Conservation (phyloP, 371 early-diverging fungal genomes). For the Entomophthora muscae region DNA sequence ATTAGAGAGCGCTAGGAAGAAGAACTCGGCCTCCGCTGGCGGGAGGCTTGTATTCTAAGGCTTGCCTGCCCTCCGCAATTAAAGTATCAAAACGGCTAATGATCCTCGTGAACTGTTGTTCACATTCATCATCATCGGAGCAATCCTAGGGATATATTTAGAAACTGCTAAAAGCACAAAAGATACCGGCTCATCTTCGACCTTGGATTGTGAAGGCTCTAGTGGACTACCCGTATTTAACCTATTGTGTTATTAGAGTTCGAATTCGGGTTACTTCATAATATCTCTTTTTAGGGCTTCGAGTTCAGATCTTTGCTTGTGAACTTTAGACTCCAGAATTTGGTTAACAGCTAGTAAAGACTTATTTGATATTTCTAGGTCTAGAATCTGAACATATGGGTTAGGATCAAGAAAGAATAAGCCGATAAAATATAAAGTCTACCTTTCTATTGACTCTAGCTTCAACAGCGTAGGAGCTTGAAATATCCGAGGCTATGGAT, state of each 20-base stretch:
- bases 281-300: slow-evolving; percentile 3
- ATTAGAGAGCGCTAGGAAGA: background rate
- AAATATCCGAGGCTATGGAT: background rate
- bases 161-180: background rate
- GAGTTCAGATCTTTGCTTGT: background rate
- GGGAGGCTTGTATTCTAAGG: background rate
- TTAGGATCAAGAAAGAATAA: background rate
- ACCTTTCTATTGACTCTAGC: slow-evolving; percentile 8
- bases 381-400: background rate
- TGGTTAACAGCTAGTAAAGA: slow-evolving; percentile 1
- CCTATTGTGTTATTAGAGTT: background rate
- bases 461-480: slow-evolving; percentile 1
- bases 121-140: background rate
- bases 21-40: slow-evolving; percentile 2
- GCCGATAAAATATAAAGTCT: no score
- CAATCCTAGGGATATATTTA: background rate
- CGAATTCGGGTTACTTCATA: background rate
- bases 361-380: slow-evolving; percentile 6
- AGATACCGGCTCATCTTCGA: background rate
- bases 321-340: slow-evolving; percentile 6
- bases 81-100: background rate
- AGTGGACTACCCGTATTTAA: background rate
- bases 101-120: background rate
- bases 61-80: background rate
- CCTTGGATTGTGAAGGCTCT: background rate